Evolutionary conservation across 2,329 filamentous ascomycete species (phyloP), one percentile per base, ranked within the genome.

Genomic region (Penicillium sumatraense): DNA sequence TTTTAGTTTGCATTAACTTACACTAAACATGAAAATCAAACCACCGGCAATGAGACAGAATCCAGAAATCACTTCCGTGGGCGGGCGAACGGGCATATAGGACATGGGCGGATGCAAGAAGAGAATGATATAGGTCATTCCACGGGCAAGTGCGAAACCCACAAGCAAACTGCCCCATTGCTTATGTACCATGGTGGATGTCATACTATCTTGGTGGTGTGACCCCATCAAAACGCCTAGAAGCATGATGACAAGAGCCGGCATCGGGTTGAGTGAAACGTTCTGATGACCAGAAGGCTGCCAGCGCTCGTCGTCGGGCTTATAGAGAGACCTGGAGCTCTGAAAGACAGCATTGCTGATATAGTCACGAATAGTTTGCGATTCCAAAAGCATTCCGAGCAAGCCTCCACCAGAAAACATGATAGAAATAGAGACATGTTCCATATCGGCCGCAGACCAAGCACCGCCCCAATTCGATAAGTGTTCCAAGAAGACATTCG

Each of bases 91-190:
- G 0, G 93, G 91, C 18, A 93, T 81, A 58, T 90, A 83, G 0
- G 91, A 96, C 23, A 80, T 88, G 1, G 93, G 92, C 14, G 93
- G 92, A 62, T 86, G 87, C 49, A 97, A 77, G 73, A 89, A 98
- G 55, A 91, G 75, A 38, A 93, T 75, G 5, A 95, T 74, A 71
- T 97, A 98, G 5, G 92, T 96, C 53, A 90, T 77, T 1, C 82
- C 86, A 44, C 93, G 86, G 20, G 91, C 87, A 55, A 96, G 81
- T 0, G 92, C 88, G 51, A 91, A 93, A 24, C 88, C 91, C 42
- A 90, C 83, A 49, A 98, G 83, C 62, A 98, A 82, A 67, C 86
- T 87, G 21, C 93, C 93, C 93, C 93, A 98, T 74, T 97, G 93
- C 69, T 88, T 88, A 77, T 98, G 93, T 46, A 98, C 84, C 90